Percentiles rank a stretch among this genome's conserved stretches.
These are phyloP conservation scores for Carex cristatella DNA, from an alignment of 176 grass and related monocot species.

Conservation along the genomic window DNA sequence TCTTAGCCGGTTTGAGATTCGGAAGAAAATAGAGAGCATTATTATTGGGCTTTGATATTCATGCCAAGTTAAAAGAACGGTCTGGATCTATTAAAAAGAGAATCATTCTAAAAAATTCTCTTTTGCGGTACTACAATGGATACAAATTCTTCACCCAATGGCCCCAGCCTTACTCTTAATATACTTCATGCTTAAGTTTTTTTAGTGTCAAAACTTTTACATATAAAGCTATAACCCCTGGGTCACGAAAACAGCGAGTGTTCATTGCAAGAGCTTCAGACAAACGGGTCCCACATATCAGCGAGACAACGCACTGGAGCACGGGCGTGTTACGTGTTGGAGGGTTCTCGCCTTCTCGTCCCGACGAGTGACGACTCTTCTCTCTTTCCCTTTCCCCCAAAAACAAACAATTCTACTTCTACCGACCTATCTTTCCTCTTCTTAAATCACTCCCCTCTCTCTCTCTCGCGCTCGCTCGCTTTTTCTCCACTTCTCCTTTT, in stretches of 20 bases:
- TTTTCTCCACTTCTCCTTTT: conserved; percentile 17
- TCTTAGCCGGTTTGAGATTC: too few species aligned
- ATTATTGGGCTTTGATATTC: too few species aligned
- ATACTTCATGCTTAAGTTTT: too few species aligned
- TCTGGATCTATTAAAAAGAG: too few species aligned
- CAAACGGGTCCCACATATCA: conserved; percentile 1
- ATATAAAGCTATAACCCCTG: background rate
- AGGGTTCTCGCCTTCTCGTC: conserved; percentile 19
- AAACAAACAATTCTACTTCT: conserved; percentile 24
- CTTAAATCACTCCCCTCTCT: background rate
- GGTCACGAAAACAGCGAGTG: background rate
- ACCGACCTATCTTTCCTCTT: conserved; percentile 13
- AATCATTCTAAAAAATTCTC: too few species aligned
- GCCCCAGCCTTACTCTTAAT: too few species aligned
- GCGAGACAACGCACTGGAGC: background rate
- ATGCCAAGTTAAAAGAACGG: too few species aligned
- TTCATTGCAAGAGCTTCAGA: background rate
- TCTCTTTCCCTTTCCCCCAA: background rate
- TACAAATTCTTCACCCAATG: too few species aligned
- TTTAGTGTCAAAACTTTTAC: too few species aligned
- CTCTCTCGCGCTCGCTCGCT: background rate
- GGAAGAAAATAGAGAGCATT: too few species aligned
- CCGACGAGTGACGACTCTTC: background rate
- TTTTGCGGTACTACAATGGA: too few species aligned
- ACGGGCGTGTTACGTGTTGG: background rate